Evolutionary conservation across 2,329 filamentous ascomycete genomes (phyloP), one percentile per base, ranked within the genome.

Genomic region (Monascus ruber): DNA sequence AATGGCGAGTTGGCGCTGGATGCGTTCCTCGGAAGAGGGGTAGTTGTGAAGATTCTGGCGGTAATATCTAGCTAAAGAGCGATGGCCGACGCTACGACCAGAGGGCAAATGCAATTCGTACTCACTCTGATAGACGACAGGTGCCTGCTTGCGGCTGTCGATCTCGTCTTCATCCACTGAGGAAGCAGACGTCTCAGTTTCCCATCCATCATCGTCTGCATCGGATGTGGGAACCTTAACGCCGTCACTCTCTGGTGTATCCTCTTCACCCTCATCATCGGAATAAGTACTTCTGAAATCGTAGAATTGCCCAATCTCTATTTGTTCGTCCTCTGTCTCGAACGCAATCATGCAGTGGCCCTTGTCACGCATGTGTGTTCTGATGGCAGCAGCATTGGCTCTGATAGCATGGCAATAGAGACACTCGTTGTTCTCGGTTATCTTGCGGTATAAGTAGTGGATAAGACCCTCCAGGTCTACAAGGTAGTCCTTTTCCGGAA

Each of bases 321-420:
- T 74, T 66, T 95, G 86, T 56, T 96, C 87, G 29, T 83, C 81
- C 57, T 95, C 85, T 0, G 80, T 82, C 37, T 81, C 79, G 60
- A 89, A 98, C 0, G 86, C 88, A 50, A 98, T 93, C 75, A 88
- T 94, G 73, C 89, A 96, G 64, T 98, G 91, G 1, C 86, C 83
- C 58, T 87, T 89, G 60, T 98, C 91, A 34, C 86, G 81, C 91
- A 98, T 98, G 60, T 98, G 91, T 0, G 88, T 95, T 58, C 95
- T 88, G 25, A 88, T 78, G 11, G 85, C 89, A 41, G 81, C 79
- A 0, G 83, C 72, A 8, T 81, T 88, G 46, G 81, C 77, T 57
- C 91, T 85, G 33, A 81, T 63, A 62, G 91, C 93, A 57, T 84
- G 81, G 59, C 91, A 98, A 57, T 81, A 87, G 35, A 98, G 63